A percentile compares a stretch with the other conserved stretches of the same genome.
phyloP scores from a whole-genome alignment of 306 rosid species.

The Cucurbita argyrosperma region DNA sequence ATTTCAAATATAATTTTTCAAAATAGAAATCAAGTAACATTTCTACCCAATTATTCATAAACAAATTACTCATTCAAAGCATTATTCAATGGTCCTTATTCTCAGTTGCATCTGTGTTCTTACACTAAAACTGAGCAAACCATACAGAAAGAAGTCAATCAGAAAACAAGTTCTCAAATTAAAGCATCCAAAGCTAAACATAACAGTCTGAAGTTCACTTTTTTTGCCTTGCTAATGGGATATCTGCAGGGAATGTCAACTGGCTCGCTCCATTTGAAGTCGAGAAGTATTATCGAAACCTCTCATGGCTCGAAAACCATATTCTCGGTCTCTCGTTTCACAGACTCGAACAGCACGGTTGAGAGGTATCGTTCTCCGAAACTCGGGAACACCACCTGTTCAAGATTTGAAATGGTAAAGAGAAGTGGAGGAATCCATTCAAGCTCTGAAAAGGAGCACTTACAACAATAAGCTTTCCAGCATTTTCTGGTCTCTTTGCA shows the following conservation, averaged over 20 bases:
- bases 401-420: neutral
- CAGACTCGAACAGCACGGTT: slow-evolving; percentile 5
- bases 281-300: neutral
- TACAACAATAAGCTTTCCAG: slow-evolving; percentile 92
- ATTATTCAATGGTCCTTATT: neutral
- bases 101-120: neutral
- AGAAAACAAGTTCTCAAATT: neutral
- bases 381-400: slow-evolving; percentile 1
- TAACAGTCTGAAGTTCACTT: neutral
- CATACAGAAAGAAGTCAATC: neutral
- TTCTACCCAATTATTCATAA: neutral
- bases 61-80: neutral
- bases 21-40: no score
- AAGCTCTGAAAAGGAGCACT: slow-evolving; percentile 7
- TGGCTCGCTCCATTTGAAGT: neutral
- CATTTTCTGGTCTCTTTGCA: slow-evolving; percentile 72
- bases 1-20: no score
- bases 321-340: neutral
- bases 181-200: neutral
- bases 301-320: slow-evolving; percentile 5
- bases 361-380: slow-evolving; percentile 1
- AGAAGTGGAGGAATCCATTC: neutral
- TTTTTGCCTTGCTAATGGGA: neutral
- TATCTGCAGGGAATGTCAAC: neutral
- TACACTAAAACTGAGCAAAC: neutral